phyloP scores from a whole-genome alignment of 805 yeast genomes.

The Henningerozyma blattae region DNA sequence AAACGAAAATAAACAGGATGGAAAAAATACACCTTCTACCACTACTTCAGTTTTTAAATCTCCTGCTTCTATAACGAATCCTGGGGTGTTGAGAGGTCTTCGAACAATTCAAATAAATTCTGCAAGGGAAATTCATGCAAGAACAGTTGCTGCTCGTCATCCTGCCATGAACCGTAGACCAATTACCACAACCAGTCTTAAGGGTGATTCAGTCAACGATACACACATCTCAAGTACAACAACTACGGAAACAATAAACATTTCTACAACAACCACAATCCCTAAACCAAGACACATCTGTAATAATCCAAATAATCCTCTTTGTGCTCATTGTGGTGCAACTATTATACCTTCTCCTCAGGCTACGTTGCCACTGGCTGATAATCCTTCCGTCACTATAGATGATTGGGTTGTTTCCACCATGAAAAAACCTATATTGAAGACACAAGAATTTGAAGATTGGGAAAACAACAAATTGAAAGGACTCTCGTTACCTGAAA shows the following conservation, averaged over 20 bases:
- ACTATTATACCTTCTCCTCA: slow-evolving; percentile 72
- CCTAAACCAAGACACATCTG: slow-evolving; percentile 13
- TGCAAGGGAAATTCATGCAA: slow-evolving; percentile 52
- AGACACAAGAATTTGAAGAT: slow-evolving; percentile 57
- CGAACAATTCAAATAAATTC: slow-evolving; percentile 42
- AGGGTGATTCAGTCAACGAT: no score
- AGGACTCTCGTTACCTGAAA: slow-evolving; percentile 85
- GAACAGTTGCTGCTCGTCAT: slow-evolving; percentile 25
- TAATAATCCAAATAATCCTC: slow-evolving; percentile 29
- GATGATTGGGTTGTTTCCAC: slow-evolving; percentile 71
- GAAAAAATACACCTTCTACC: no score
- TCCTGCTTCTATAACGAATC: neutral
- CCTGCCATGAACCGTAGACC: slow-evolving; percentile 6
- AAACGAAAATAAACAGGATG: no score
- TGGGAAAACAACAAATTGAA: slow-evolving; percentile 41
- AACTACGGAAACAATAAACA: no score
- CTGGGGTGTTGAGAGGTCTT: slow-evolving; percentile 26
- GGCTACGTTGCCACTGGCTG: slow-evolving; percentile 49
- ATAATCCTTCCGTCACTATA: slow-evolving; percentile 57
- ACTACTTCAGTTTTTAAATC: no score
- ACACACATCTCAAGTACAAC: neutral
- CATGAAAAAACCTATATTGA: slow-evolving; percentile 63
- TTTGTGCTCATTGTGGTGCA: slow-evolving; percentile 53
- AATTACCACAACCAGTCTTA: slow-evolving; percentile 1
- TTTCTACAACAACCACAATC: slow-evolving; percentile 1